phyloP scores from a whole-genome alignment of 345 rosid species.

The Arabis alpina region DNA sequence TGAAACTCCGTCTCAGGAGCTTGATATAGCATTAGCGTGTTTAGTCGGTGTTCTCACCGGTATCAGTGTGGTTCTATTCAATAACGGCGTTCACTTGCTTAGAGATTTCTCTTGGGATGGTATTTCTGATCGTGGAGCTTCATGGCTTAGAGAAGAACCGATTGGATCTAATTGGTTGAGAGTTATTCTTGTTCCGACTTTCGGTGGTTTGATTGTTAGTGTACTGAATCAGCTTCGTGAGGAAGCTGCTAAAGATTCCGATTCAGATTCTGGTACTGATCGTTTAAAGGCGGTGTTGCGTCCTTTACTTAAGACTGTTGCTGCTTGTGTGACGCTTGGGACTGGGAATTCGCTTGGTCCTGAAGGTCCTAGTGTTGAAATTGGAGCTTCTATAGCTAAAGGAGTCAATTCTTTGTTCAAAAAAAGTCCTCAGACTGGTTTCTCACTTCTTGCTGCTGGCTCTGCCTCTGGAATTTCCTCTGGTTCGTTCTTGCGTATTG shows the following conservation, averaged over 20 bases:
- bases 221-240: conserved; percentile 53
- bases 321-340: conserved; percentile 89
- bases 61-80: conserved; percentile 78
- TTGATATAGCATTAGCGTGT: conserved; percentile 61
- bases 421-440: conserved; percentile 49
- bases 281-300: conserved; percentile 50
- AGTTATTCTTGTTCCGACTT: conserved; percentile 69
- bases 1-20: conserved; percentile 35
- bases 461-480: conserved; percentile 91
- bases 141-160: conserved; percentile 81
- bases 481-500: conserved; percentile 49
- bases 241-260: conserved; percentile 37
- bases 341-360: conserved; percentile 95
- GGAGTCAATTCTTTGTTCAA: conserved; percentile 55
- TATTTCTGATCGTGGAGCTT: conserved; percentile 80
- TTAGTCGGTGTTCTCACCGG: conserved; percentile 80
- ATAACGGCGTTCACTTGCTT: conserved; percentile 69
- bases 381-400: conserved; percentile 83
- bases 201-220: conserved; percentile 76
- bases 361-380: conserved; percentile 96
- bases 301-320: conserved; percentile 69
- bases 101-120: conserved; percentile 94
- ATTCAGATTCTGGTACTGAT: conserved; percentile 16
- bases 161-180: conserved; percentile 61
- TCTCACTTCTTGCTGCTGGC: conserved; percentile 89